Percentiles rank a stretch among this genome's conserved stretches.
Evolutionary conservation across 139 green algal species (phyloP).

Genomic region (Axilococcus clingmanii): DNA sequence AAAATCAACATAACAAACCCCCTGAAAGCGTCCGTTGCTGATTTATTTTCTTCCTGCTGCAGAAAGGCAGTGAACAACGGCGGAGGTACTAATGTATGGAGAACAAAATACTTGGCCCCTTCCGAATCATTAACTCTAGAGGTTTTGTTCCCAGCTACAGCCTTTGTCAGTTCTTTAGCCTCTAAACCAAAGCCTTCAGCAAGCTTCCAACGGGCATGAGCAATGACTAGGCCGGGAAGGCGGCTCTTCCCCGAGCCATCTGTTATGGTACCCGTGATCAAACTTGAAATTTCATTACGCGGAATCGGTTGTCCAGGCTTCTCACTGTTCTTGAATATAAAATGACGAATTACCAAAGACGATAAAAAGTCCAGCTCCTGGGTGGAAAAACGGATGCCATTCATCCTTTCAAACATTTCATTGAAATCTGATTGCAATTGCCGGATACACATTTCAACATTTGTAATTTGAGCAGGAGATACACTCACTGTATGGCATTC

Average conservation of each 20-base stretch:
- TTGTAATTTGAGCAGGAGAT: no score
- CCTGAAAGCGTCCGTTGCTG: conserved; percentile 7
- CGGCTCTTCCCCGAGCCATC: background rate
- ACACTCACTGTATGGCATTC: no score
- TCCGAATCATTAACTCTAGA: background rate
- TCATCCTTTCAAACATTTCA: no score
- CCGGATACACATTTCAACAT: no score
- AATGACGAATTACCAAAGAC: conserved; percentile 8
- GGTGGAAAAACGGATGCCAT: background rate
- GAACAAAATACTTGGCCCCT: conserved; percentile 22
- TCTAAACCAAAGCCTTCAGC: conserved; percentile 16
- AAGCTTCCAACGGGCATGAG: conserved; percentile 13
- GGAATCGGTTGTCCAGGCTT: conserved; percentile 11
- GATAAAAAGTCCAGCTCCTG: background rate
- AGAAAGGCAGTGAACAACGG: background rate
- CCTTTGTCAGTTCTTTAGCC: conserved; percentile 8
- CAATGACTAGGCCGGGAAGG: conserved; percentile 13
- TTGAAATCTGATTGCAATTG: no score
- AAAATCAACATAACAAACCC: conserved; percentile 22
- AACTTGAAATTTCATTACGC: conserved; percentile 10
- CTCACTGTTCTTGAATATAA: conserved; percentile 17
- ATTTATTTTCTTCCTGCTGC: background rate
- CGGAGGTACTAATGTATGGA: conserved; percentile 15
- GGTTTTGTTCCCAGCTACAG: background rate
- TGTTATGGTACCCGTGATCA: conserved; percentile 1